Evolutionary conservation across 495 filamentous ascomycete species (phyloP), one percentile per base, ranked within the genome.

Genomic region (Penicillium canariense): DNA sequence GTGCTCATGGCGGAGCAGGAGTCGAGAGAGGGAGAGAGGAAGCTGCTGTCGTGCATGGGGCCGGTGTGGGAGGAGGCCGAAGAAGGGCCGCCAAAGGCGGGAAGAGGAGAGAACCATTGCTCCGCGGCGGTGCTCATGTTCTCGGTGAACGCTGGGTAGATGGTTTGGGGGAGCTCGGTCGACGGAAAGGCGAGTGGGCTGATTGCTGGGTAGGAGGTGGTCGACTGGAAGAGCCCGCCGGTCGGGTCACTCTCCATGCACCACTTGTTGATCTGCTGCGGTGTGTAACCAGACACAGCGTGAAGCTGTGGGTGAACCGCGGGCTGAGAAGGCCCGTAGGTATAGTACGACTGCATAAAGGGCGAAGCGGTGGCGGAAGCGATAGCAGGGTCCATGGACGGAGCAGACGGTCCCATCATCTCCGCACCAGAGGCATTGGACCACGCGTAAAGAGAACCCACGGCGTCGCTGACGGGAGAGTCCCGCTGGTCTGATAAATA

Each of bases 381-480:
- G 18, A 51, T 17, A 7, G 45, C 11, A 26, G 51, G 28, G 8
- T 55, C 61, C 22, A 50, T 36, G 1, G 58, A 50, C 4, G 52
- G 51, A 3, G 50, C 20, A 22, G 52, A 18, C 1, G 62, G 44
- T 48, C 39, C 47, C 15, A 62, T 30, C 15, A 55, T 47, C 6
- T 60, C 64, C n/a, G 55, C 34, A 25, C 54, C 53, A 8, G 64
- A 67, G 3, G 61, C 22, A 38, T 38, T 60, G 11, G 64, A 67
- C 64, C 64, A 67, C 12, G 59, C 50, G 36, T 54, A 65, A 10
- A 62, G 46, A 40, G 65, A 67, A 14, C 52, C 52, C 18, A 65
- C 22, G 32, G 59, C 52, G 14, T 62, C 62, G 36, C 54, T 57
- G 32, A 50, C 44, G 23, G 46, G 36, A 2, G 63, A 68, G 27